A percentile compares a stretch with the other conserved stretches of the same genome.
These are phyloP conservation scores for Grammothele lineata DNA, from an alignment of 768 basidiomycete species.

Conservation along the genomic window DNA sequence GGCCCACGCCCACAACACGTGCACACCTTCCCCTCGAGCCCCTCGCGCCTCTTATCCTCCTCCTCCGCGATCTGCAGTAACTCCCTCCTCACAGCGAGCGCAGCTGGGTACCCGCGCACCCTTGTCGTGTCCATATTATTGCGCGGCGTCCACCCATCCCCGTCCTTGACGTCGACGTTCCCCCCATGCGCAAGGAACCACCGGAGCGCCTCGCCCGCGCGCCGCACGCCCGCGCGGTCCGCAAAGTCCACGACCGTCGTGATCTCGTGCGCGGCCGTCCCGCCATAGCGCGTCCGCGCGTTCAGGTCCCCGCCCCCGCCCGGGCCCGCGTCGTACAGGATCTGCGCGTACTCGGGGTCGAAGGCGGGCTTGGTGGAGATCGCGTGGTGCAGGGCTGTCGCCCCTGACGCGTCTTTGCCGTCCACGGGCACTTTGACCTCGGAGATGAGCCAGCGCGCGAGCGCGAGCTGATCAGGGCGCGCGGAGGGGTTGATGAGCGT, in stretches of 20 bases:
- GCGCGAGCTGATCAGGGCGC: conserved; percentile 23
- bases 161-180: conserved; percentile 32
- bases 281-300: conserved; percentile 36
- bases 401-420: conserved; percentile 36
- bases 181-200: conserved; percentile 43
- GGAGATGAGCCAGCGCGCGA: conserved; percentile 32
- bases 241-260: conserved; percentile 25
- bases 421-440: conserved; percentile 34
- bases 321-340: conserved; percentile 38
- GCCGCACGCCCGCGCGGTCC: conserved; percentile 18
- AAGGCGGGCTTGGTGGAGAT: conserved; percentile 39
- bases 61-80: conserved; percentile 20
- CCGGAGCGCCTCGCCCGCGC: conserved; percentile 26
- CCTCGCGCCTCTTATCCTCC: conserved; percentile 30
- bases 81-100: too few relatives aligned
- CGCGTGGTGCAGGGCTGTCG: conserved; percentile 36
- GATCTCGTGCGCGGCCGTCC: conserved; percentile 37
- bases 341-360: conserved; percentile 38
- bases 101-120: background rate
- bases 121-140: conserved; percentile 11
- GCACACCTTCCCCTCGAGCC: conserved; percentile 27
- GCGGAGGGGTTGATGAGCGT: conserved; percentile 23
- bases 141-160: conserved; percentile 33
- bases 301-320: too few relatives aligned
- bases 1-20: conserved; percentile 31